Conservation (phyloP, 176 grass and related monocot species). For the Triticum timopheevii region DNA sequence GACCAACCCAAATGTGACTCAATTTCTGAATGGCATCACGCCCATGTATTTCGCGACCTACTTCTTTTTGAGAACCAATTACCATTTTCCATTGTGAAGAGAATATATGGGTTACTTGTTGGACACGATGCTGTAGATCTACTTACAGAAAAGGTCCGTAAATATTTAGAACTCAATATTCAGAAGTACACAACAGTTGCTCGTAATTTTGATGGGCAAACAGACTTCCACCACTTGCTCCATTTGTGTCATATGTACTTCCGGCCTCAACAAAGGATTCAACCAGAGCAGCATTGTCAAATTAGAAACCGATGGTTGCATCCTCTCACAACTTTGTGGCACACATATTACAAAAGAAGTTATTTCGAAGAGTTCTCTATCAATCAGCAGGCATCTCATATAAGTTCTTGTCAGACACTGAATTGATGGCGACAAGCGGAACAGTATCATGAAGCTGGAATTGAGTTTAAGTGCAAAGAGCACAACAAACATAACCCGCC, state of each 20-base stretch:
- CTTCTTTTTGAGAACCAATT: background rate
- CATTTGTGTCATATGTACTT: constrained; percentile 15
- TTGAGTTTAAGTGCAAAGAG: constrained; percentile 26
- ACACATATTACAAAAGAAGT: background rate
- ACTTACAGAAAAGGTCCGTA: background rate
- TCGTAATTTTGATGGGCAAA: background rate
- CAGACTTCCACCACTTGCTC: background rate
- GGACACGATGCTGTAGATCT: background rate
- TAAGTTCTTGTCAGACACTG: background rate
- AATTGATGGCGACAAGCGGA: constrained; percentile 3
- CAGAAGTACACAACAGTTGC: background rate
- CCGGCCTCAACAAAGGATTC: background rate
- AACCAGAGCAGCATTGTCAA: background rate
- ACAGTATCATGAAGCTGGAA: constrained; percentile 31
- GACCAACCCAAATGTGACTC: background rate
- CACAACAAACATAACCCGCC: background rate
- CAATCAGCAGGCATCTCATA: background rate
- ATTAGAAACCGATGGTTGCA: background rate
- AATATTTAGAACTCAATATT: background rate
- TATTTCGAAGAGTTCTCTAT: background rate
- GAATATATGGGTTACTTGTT: background rate
- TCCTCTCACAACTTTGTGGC: background rate
- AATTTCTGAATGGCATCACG: background rate
- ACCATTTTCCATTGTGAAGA: background rate
- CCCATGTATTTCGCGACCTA: background rate